Evolutionary conservation across 257 asterid species (phyloP).

Genomic region (Nemophila menziesii): DNA sequence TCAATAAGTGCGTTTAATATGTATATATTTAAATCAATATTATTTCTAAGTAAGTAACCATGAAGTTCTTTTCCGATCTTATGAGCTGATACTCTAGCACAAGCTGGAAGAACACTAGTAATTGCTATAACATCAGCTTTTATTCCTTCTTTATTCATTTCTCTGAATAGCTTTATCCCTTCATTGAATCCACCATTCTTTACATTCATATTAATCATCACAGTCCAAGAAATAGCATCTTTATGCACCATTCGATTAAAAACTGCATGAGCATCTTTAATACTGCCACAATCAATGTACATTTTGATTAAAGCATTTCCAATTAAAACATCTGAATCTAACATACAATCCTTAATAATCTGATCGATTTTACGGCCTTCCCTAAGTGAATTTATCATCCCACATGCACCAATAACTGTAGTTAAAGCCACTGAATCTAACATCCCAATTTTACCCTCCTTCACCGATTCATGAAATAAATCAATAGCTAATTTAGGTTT

Average conservation of each 20-base stretch:
- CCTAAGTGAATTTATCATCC: constrained; percentile 15
- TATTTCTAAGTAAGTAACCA: constrained; percentile 16
- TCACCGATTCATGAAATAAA: constrained; percentile 14
- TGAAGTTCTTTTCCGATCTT: constrained; percentile 25
- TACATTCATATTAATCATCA: constrained; percentile 19
- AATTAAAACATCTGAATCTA: constrained; percentile 17
- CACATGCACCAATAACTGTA: constrained; percentile 23
- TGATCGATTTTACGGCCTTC: constrained; percentile 16
- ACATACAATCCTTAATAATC: constrained; percentile 10
- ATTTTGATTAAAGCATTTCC: constrained; percentile 21
- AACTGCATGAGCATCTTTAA: constrained; percentile 17
- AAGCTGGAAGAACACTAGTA: constrained; percentile 21
- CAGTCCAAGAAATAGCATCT: constrained; percentile 27
- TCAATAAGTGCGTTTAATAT: constrained; percentile 21
- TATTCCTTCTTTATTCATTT: constrained; percentile 15
- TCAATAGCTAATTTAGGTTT: constrained; percentile 21
- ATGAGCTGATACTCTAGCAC: constrained; percentile 22
- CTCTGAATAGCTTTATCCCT: constrained; percentile 20
- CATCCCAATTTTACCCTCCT: background rate
- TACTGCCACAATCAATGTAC: constrained; percentile 24
- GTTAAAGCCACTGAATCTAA: constrained; percentile 14
- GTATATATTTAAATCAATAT: constrained; percentile 9
- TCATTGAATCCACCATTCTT: constrained; percentile 22
- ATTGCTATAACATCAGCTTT: constrained; percentile 19
- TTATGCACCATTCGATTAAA: constrained; percentile 16